Evolutionary conservation across 179 eudicot species (phyloP).

Genomic region (Camellia oleifera): DNA sequence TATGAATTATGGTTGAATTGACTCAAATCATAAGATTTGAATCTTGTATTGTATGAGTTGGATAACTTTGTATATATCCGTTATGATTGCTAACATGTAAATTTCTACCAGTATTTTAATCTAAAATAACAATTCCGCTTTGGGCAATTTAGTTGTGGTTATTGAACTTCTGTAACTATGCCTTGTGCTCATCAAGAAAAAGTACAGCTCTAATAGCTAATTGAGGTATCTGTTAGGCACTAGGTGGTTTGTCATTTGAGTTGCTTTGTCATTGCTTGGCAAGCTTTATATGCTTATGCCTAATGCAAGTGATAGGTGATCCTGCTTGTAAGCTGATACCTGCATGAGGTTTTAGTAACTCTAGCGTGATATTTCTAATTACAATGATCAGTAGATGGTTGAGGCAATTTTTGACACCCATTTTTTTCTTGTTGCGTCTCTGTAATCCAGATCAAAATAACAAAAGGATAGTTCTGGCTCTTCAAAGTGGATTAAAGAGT

Average conservation of each 20-base stretch:
- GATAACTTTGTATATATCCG: too few species aligned
- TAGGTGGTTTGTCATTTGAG: background rate
- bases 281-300: background rate
- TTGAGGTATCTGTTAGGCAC: background rate
- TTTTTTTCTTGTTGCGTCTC: background rate
- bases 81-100: too few species aligned
- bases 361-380: background rate
- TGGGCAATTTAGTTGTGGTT: background rate
- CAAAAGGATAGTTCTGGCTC: slow-evolving; percentile 91
- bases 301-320: slow-evolving; percentile 3
- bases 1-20: too few species aligned
- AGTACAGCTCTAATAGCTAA: background rate
- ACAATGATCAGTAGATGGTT: background rate
- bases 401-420: background rate
- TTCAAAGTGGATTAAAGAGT: slow-evolving; percentile 96
- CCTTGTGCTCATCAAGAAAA: background rate
- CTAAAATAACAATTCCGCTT: background rate
- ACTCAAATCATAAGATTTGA: too few species aligned
- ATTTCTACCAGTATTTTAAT: background rate
- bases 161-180: background rate
- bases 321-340: slow-evolving; percentile 3
- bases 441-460: slow-evolving; percentile 72
- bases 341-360: background rate
- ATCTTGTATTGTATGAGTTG: too few species aligned
- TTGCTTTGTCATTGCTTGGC: background rate